phyloP scores from a whole-genome alignment of 768 basidiomycete genomes.

The Pleurotus eryngii region DNA sequence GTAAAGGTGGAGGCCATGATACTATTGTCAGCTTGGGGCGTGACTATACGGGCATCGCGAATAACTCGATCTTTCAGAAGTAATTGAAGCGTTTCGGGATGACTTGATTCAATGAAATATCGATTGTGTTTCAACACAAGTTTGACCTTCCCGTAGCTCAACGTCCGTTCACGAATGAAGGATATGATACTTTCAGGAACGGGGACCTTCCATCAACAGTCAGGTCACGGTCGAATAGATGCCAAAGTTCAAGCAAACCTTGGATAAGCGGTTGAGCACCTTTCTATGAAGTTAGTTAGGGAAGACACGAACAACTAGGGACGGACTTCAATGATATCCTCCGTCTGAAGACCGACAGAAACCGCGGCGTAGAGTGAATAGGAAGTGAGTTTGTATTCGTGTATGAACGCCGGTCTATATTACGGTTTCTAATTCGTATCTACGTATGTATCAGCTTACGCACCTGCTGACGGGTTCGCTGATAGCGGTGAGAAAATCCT shows the following conservation, averaged over 20 bases:
- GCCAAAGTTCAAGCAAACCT: constrained; percentile 38
- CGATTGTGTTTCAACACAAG: constrained; percentile 97
- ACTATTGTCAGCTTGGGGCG: constrained; percentile 66
- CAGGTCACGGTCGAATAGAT: not conserved
- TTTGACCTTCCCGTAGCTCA: constrained; percentile 98
- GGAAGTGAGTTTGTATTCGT: constrained; percentile 98
- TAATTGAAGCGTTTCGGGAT: constrained; percentile 88
- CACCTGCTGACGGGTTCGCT: constrained; percentile 98
- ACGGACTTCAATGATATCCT: constrained; percentile 96
- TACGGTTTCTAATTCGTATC: constrained; percentile 21
- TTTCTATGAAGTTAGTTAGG: constrained; percentile 33
- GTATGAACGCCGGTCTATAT: constrained; percentile 90
- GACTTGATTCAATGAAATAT: constrained; percentile 94
- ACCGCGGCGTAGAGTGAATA: constrained; percentile 99
- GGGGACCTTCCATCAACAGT: constrained; percentile 59
- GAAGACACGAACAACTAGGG: constrained; percentile 18
- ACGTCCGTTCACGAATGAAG: constrained; percentile 89
- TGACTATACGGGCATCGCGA: constrained; percentile 75
- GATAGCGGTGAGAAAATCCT: constrained; percentile 97
- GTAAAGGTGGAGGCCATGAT: constrained; percentile 77
- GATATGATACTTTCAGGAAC: constrained; percentile 83
- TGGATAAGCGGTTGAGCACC: constrained; percentile 80
- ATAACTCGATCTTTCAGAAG: constrained; percentile 86
- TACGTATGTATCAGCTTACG: constrained; percentile 34
- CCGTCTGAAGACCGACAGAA: constrained; percentile 95